These are phyloP conservation scores for Neurospora sp. DNA, from an alignment of 495 filamentous ascomycete species.

Conservation along the genomic window DNA sequence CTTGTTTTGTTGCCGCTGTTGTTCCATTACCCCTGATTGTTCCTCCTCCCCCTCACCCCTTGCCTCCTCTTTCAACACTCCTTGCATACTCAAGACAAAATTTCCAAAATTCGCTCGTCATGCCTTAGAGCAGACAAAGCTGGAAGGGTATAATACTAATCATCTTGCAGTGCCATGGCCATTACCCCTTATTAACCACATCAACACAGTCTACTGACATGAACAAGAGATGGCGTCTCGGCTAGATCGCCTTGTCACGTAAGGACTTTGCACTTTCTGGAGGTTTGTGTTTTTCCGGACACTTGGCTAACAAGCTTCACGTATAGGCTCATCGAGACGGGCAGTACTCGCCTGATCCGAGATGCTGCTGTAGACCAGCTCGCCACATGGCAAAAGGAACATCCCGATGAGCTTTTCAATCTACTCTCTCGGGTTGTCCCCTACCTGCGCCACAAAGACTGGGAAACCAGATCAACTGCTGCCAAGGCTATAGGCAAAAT, in stretches of 20 bases:
- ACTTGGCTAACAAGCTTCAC: slow-evolving; percentile 16
- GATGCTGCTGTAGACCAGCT: slow-evolving; percentile 95
- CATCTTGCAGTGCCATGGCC: slow-evolving; percentile 17
- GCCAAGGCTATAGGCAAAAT: slow-evolving; percentile 91
- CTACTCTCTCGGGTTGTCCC: slow-evolving; percentile 91
- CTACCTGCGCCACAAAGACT: slow-evolving; percentile 83
- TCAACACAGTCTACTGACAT: slow-evolving; percentile 16
- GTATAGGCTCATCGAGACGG: slow-evolving; percentile 81
- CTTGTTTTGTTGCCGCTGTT: background rate
- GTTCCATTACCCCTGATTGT: background rate
- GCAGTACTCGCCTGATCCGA: slow-evolving; percentile 86
- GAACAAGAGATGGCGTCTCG: slow-evolving; percentile 45
- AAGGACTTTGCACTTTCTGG: slow-evolving; percentile 34
- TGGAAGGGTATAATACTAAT: slow-evolving; percentile 2
- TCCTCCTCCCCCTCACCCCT: background rate
- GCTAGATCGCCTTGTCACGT: slow-evolving; percentile 91
- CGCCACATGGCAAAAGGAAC: slow-evolving; percentile 92
- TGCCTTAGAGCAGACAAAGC: background rate
- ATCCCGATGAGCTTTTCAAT: slow-evolving; percentile 95
- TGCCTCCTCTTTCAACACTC: background rate
- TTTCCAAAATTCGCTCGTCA: background rate
- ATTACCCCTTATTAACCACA: slow-evolving; percentile 2
- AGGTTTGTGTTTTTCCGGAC: background rate
- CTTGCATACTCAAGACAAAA: background rate
- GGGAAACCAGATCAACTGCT: slow-evolving; percentile 88